Evolutionary conservation across 2,329 filamentous ascomycete genomes (phyloP).

Genomic region (Drechslerella coelobrocha): DNA sequence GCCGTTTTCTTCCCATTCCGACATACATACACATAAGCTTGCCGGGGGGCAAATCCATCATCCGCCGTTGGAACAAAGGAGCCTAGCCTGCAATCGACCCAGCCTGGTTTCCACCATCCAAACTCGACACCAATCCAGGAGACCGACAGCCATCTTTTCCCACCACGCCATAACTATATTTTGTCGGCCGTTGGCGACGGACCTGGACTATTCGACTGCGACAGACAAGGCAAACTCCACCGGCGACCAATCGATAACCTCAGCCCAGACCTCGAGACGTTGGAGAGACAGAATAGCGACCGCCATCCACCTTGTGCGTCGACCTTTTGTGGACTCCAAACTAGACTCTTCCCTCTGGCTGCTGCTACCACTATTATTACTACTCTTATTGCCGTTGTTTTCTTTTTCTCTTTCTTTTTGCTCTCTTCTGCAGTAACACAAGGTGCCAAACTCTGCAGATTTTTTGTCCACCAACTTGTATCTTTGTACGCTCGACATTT

Average conservation of each 20-base stretch:
- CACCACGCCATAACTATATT: slow-evolving; percentile 4
- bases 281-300: neutral
- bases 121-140: slow-evolving; percentile 28
- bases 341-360: slow-evolving; percentile 6
- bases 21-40: neutral
- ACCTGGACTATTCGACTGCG: slow-evolving; percentile 16
- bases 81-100: slow-evolving; percentile 48
- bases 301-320: neutral
- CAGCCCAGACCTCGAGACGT: neutral
- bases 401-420: neutral
- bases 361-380: too few species aligned
- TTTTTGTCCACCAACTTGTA: slow-evolving; percentile 41
- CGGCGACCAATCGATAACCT: slow-evolving; percentile 5
- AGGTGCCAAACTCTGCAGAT: slow-evolving; percentile 48
- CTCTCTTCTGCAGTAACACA: slow-evolving; percentile 25
- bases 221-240: slow-evolving; percentile 3
- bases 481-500: slow-evolving; percentile 19
- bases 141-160: slow-evolving; percentile 22
- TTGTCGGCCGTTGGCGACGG: slow-evolving; percentile 37
- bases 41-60: slow-evolving; percentile 22
- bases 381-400: neutral
- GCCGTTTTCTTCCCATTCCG: neutral
- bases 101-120: neutral
- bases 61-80: slow-evolving; percentile 36
- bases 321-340: slow-evolving; percentile 25